Conservation (phyloP, 106 monocot species). For the Vanilla planifolia region DNA sequence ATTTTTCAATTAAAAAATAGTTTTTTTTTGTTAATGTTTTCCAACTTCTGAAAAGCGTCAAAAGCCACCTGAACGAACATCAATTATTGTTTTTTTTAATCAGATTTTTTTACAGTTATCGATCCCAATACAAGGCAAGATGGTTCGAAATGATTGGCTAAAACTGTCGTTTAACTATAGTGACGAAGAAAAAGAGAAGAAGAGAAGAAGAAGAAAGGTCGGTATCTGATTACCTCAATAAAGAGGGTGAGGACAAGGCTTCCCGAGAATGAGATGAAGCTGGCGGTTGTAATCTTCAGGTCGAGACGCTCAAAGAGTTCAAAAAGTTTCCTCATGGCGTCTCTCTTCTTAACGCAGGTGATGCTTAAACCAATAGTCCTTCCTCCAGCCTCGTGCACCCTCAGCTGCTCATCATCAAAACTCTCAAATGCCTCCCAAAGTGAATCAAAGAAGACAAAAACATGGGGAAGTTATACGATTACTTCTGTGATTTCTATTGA, state of each 20-base stretch:
- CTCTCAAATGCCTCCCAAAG: not conserved
- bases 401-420: slow-evolving; percentile 38
- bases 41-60: too few relatives aligned
- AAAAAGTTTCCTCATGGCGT: slow-evolving; percentile 43
- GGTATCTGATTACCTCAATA: slow-evolving; percentile 89
- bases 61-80: too few relatives aligned
- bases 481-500: not conserved
- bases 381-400: slow-evolving; percentile 36
- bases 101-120: too few relatives aligned
- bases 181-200: too few relatives aligned
- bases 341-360: slow-evolving; percentile 55
- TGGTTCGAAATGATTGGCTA: too few relatives aligned
- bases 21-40: too few relatives aligned
- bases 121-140: too few relatives aligned
- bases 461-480: not conserved
- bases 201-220: too few relatives aligned
- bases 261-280: slow-evolving; percentile 50
- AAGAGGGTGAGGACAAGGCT: slow-evolving; percentile 60
- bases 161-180: too few relatives aligned
- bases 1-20: too few relatives aligned
- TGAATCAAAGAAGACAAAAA: too few relatives aligned
- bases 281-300: slow-evolving; percentile 50
- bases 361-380: slow-evolving; percentile 36
- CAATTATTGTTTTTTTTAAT: too few relatives aligned
- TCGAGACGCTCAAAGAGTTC: slow-evolving; percentile 45